Conservation (phyloP, 495 filamentous ascomycete genomes). For the Aspergillus mulundensis region DNA sequence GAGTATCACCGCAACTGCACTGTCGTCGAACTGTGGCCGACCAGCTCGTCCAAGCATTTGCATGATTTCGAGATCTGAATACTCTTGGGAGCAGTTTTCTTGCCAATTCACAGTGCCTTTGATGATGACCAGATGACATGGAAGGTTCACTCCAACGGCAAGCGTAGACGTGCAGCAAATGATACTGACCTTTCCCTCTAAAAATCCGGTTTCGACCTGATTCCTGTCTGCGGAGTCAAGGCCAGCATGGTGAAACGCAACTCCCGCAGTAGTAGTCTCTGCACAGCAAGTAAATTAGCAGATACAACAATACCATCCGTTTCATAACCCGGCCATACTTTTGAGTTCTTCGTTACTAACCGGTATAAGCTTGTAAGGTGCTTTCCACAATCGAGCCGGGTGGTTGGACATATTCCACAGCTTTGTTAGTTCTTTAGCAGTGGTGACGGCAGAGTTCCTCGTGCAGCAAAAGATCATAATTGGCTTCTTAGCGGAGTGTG, state of each 20-base stretch:
- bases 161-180: constrained; percentile 96
- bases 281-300: constrained; percentile 11
- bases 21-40: constrained; percentile 87
- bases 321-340: constrained; percentile 26
- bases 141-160: constrained; percentile 89
- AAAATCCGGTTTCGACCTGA: constrained; percentile 66
- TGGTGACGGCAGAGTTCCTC: constrained; percentile 68
- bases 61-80: constrained; percentile 91
- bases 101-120: constrained; percentile 81
- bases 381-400: constrained; percentile 62
- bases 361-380: constrained; percentile 50
- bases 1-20: constrained; percentile 81
- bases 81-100: constrained; percentile 64
- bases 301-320: not conserved
- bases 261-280: constrained; percentile 62
- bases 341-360: constrained; percentile 63
- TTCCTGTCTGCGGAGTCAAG: constrained; percentile 67
- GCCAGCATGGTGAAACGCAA: constrained; percentile 93
- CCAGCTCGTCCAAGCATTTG: constrained; percentile 97
- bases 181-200: constrained; percentile 73
- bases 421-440: constrained; percentile 68
- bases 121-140: constrained; percentile 87
- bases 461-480: constrained; percentile 94
- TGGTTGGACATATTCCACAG: constrained; percentile 57
- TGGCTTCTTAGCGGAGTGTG: constrained; percentile 74